Base-by-base conservation (phyloP, 2,329 filamentous ascomycete genomes). In the Metarhizium album region DNA sequence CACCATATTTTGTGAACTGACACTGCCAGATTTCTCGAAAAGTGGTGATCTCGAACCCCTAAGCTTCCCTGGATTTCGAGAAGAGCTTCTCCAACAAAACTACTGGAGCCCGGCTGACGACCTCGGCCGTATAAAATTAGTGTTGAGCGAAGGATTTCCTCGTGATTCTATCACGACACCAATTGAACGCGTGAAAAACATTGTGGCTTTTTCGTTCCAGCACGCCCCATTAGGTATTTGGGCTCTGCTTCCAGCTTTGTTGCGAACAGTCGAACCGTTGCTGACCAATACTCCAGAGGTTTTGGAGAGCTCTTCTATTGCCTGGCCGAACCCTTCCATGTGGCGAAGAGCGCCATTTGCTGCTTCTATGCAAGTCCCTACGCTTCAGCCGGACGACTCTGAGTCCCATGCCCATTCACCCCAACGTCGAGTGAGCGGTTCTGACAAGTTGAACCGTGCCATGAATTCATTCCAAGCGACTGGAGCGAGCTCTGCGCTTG, bases 121-220 rank as follows among this genome's bases (percentile, higher is more conserved):
- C 29, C 65, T 84, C 20, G 87, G 88, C 6, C 80, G 87, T 7
- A 84, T 95, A 68, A 89, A 85, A 62, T 66, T 94, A 24, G 66
- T 90, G 49, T 77, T 95, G 52, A 82, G 85, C 46, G 87, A 91
- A 62, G 83, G 86, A 0, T 82, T 89, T 52, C 72, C 75, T 9
- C 71, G 80, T 37, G 73, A 77, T 53, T 78, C 70, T 2, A 51
- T 68, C 1, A 68, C 70, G 2, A 66, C 70, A 42, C 77, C 80
- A 0, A 80, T 86, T 56, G 82, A 87, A 58, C 73, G 81, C 40
- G 71, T 86, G 54, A 86, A 84, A 61, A 87, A 90, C 59, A 67
- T 89, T 43, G 78, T 90, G 23, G 78, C 79, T 14, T 93, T 95
- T 65, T 84, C 88, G 1, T 95, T 94, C 59, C 87, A 93, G 61